phyloP scores from a whole-genome alignment of 441 rosid genomes.

The Gossypium gossypioides region DNA sequence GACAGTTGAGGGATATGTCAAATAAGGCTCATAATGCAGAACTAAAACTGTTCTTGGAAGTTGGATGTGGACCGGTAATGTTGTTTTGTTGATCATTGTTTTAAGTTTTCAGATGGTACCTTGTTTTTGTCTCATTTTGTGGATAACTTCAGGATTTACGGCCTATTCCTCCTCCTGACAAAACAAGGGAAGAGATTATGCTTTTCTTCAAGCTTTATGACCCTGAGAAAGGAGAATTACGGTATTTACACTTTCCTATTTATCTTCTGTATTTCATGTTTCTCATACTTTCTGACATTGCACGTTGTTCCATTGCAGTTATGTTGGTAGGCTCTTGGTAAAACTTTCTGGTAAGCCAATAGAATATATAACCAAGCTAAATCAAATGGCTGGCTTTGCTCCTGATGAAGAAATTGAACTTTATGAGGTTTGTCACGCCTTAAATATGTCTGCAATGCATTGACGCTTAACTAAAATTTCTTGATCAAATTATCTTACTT shows the following conservation, averaged over 20 bases:
- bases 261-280: not conserved
- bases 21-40: slow-evolving; percentile 76
- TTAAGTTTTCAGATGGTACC: not conserved
- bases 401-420: slow-evolving; percentile 83
- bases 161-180: slow-evolving; percentile 64
- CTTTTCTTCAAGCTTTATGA: slow-evolving; percentile 86
- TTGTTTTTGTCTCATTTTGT: not conserved
- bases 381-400: slow-evolving; percentile 83
- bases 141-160: slow-evolving; percentile 50
- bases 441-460: not conserved
- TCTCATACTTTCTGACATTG: not conserved
- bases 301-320: slow-evolving; percentile 35
- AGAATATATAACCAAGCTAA: slow-evolving; percentile 61
- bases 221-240: slow-evolving; percentile 68
- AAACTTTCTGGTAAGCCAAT: slow-evolving; percentile 68
- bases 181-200: slow-evolving; percentile 69
- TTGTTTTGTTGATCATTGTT: not conserved
- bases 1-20: slow-evolving; percentile 75
- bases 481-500: slow-evolving; percentile 12
- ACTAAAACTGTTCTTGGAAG: slow-evolving; percentile 82
- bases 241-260: slow-evolving; percentile 33
- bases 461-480: slow-evolving; percentile 7
- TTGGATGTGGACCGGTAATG: slow-evolving; percentile 66
- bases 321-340: slow-evolving; percentile 77
- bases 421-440: slow-evolving; percentile 56